Conservation (phyloP, 352 stramenopile species). For the Phytophthora melonis region DNA sequence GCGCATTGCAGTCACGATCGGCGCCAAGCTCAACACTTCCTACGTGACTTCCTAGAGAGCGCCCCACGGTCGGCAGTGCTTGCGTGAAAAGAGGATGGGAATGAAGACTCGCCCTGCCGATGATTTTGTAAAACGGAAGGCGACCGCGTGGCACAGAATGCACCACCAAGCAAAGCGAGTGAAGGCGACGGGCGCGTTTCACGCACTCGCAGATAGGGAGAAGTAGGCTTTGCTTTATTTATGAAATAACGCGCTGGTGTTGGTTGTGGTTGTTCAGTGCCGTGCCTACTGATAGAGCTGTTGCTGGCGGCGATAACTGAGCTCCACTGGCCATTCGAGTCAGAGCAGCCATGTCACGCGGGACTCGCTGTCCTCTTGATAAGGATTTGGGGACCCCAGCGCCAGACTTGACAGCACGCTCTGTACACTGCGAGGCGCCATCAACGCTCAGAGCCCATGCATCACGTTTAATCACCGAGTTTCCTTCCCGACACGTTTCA, state of each 20-base stretch:
- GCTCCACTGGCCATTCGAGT: slow-evolving; percentile 14
- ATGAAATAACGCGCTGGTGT: slow-evolving; percentile 28
- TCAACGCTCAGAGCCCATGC: too few relatives aligned
- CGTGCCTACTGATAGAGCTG: neutral
- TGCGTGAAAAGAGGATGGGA: slow-evolving; percentile 6
- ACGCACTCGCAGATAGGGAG: slow-evolving; percentile 26
- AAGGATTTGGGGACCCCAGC: too few relatives aligned
- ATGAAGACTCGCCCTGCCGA: neutral
- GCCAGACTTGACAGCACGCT: neutral
- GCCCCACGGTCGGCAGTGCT: neutral
- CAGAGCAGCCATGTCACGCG: slow-evolving; percentile 16
- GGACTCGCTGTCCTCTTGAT: neutral
- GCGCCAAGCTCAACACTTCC: slow-evolving; percentile 80
- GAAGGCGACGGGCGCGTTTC: slow-evolving; percentile 14
- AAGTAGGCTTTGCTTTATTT: slow-evolving; percentile 46
- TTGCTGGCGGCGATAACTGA: neutral
- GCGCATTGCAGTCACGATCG: slow-evolving; percentile 76
- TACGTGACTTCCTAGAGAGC: slow-evolving; percentile 61
- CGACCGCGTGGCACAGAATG: neutral
- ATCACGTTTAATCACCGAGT: neutral
- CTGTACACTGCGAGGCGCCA: too few relatives aligned
- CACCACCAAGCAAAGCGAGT: slow-evolving; percentile 21
- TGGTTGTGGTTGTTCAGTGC: slow-evolving; percentile 22
- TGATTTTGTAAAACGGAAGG: slow-evolving; percentile 22
- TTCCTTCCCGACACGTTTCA: neutral